These are phyloP conservation scores for Chaetoceros tenuissimus DNA, from an alignment of 108 stramenopile genomes.

Conservation along the genomic window DNA sequence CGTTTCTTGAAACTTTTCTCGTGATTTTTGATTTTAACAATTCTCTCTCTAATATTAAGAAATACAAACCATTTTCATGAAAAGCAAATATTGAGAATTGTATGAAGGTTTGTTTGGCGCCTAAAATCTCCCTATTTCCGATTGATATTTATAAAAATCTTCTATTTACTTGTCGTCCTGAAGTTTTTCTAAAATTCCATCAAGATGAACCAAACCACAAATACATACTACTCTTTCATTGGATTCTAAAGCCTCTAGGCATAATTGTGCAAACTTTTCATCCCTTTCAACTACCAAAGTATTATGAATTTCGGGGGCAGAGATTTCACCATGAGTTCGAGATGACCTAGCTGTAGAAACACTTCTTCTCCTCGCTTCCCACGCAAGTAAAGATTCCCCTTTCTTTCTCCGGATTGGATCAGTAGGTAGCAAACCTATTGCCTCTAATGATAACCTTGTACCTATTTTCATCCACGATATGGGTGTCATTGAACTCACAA, in stretches of 20 bases:
- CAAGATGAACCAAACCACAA: not conserved
- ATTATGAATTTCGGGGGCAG: not conserved
- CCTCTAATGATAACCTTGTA: not conserved
- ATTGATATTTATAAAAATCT: no score
- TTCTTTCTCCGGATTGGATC: not conserved
- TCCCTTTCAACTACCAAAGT: not conserved
- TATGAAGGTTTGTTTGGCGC: no score
- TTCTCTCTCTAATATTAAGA: no score
- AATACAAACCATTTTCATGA: no score
- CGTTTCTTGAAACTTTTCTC: no score
- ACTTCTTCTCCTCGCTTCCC: not conserved
- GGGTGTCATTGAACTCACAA: not conserved
- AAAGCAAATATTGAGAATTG: no score
- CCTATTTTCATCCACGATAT: not conserved
- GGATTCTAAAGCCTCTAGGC: not conserved
- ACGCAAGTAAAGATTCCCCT: not conserved
- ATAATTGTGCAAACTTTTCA: not conserved
- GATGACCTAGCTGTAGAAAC: not conserved
- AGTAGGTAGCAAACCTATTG: not conserved
- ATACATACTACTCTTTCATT: not conserved
- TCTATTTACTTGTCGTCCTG: no score
- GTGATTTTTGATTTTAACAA: no score
- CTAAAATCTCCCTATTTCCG: no score
- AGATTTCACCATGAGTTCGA: constrained; percentile 2
- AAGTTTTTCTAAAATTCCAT: not conserved